Evolutionary conservation across 805 yeast species (phyloP).

Genomic region (Wickerhamomyces xylosicus): DNA sequence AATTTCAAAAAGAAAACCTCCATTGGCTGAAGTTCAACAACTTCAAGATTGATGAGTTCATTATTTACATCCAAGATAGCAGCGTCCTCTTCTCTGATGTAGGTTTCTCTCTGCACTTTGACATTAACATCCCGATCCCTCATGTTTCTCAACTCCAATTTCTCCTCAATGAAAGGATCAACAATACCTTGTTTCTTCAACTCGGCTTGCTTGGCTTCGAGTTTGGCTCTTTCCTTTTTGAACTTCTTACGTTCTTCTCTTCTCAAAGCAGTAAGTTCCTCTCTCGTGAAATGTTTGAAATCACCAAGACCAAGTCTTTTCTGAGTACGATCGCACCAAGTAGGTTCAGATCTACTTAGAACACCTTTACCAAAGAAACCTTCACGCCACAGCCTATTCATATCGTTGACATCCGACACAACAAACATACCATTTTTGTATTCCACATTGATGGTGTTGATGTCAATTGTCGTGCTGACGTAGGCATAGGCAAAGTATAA

Average conservation of each 20-base stretch:
- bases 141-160: constrained; percentile 20
- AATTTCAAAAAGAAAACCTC: constrained; percentile 65
- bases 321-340: constrained; percentile 68
- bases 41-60: constrained; percentile 17
- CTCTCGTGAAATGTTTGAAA: constrained; percentile 35
- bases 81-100: constrained; percentile 26
- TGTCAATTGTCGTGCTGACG: constrained; percentile 11
- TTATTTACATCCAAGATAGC: constrained; percentile 22
- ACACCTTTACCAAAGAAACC: constrained; percentile 95
- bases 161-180: constrained; percentile 24
- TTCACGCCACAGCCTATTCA: constrained; percentile 58
- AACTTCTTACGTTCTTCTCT: constrained; percentile 63
- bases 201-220: constrained; percentile 40
- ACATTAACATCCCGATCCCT: constrained; percentile 21
- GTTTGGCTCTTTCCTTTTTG: constrained; percentile 54
- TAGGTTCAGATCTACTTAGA: constrained; percentile 83
- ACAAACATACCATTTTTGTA: constrained; percentile 25
- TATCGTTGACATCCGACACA: constrained; percentile 33
- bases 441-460: constrained; percentile 14
- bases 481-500: constrained; percentile 30
- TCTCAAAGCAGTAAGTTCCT: constrained; percentile 68
- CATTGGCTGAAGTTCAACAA: constrained; percentile 59
- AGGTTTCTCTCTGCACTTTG: constrained; percentile 13
- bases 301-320: constrained; percentile 40
- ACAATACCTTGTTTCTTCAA: constrained; percentile 26